Conservation (phyloP, 495 filamentous ascomycete genomes). For the Penicillium daleae region DNA sequence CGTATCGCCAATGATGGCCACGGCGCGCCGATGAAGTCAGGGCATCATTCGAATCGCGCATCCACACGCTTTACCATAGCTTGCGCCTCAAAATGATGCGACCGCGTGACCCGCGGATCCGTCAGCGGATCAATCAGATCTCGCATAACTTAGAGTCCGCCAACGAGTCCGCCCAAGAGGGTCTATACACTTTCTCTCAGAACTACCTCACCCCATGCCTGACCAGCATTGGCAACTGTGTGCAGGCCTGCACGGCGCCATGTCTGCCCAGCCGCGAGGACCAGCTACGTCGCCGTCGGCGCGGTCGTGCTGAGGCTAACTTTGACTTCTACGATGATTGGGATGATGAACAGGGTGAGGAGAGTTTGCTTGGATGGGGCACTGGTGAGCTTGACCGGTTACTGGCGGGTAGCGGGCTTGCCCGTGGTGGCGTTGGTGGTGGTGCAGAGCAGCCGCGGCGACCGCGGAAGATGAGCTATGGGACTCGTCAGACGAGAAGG, state of each 20-base stretch:
- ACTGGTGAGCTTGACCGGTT: slow-evolving; percentile 89
- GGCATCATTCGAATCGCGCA: background rate
- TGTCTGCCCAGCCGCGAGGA: slow-evolving; percentile 78
- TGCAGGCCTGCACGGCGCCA: slow-evolving; percentile 69
- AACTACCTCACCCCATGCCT: slow-evolving; percentile 85
- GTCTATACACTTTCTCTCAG: slow-evolving; percentile 86
- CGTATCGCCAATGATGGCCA: slow-evolving; percentile 8
- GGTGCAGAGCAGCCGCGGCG: slow-evolving; percentile 65
- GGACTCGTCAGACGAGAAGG: slow-evolving; percentile 63
- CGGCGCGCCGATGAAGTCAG: slow-evolving; percentile 23
- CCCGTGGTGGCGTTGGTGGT: slow-evolving; percentile 38
- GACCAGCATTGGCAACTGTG: slow-evolving; percentile 61
- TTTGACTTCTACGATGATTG: slow-evolving; percentile 99
- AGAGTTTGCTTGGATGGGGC: slow-evolving; percentile 71
- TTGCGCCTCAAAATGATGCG: slow-evolving; percentile 52
- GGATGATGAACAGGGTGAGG: slow-evolving; percentile 72
- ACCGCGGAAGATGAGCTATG: slow-evolving; percentile 88
- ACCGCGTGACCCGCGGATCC: slow-evolving; percentile 88
- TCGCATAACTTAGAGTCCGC: slow-evolving; percentile 90
- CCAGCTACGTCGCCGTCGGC: slow-evolving; percentile 66
- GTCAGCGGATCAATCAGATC: slow-evolving; percentile 90
- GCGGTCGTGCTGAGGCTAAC: slow-evolving; percentile 74
- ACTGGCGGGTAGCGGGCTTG: slow-evolving; percentile 71
- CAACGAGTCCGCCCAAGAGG: slow-evolving; percentile 86
- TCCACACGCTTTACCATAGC: background rate